Base-by-base conservation (phyloP, 2,329 filamentous ascomycete species). In the Venturia aucupariae region DNA sequence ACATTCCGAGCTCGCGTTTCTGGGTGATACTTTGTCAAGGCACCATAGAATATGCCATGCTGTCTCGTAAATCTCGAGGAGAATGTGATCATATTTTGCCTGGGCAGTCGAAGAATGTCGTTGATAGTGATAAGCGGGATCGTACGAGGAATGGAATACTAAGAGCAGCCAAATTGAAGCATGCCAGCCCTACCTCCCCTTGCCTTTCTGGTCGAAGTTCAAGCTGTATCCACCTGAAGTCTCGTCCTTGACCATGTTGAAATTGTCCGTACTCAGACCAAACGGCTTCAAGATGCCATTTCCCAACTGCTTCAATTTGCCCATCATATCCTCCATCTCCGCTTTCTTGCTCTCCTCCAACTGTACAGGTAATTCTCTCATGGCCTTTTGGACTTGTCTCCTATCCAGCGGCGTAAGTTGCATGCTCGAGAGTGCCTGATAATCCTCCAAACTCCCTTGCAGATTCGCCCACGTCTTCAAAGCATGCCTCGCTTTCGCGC, bases 291-390 rank as follows among this genome's bases (percentile, higher is more conserved):
- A 75, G 19, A 99, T 85, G 1, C 92, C 91, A 73, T 99, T 96
- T 0, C 94, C 94, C 66, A 99, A 79, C 76, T 90, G 86, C 73
- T 96, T 97, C 70, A 99, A 77, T 78, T 97, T 97, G 22, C 89
- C 90, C 92, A 96, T 96, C 92, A 97, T 97, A 77, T 99, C 93
- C 2, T 84, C 87, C 84, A 94, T 90, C 76, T 99, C 94, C 69
- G 83, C 84, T 72, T 96, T 88, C 76, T 92, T 90, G 1, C 92
- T 92, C 22, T 83, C 84, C 68, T 93, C 90, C 61, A 91, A 83
- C 67, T 82, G 81, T 1, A 82, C 78, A 1, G 90, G 90, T 46
- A 97, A 76, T 27, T 80, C 78, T 17, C 80, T 75, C 66, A 95
- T 79, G 69, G 91, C 88, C 35, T 79, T 76, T 62, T 85, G 80